Evolutionary conservation across 129 eudicot species (phyloP).

Genomic region (Mikania micrantha): DNA sequence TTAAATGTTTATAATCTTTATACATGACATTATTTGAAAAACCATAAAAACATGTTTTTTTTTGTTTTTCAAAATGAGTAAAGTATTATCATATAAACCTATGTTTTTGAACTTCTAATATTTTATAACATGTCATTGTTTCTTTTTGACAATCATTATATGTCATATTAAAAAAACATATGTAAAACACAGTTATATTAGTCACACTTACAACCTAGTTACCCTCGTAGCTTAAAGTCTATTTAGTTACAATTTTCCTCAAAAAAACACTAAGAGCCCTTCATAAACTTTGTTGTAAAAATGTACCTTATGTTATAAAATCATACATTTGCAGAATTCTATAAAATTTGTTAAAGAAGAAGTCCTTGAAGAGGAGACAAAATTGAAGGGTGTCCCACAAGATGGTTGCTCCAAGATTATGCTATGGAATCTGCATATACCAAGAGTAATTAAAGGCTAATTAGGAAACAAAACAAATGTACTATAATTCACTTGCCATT

Average conservation of each 20-base stretch:
- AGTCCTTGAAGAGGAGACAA: conserved; percentile 80
- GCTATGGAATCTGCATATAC: conserved; percentile 67
- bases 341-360: conserved; percentile 76
- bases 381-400: conserved; percentile 63
- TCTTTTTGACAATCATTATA: too few relatives aligned
- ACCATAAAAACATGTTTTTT: too few relatives aligned
- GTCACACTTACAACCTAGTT: too few relatives aligned
- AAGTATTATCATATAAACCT: too few relatives aligned
- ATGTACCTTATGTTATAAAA: background rate
- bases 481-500: background rate
- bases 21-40: too few relatives aligned
- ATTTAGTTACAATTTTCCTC: background rate
- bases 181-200: too few relatives aligned
- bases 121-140: too few relatives aligned
- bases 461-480: conserved; percentile 7
- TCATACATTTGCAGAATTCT: conserved; percentile 46
- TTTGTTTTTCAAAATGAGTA: too few relatives aligned
- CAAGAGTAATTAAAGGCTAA: conserved; percentile 20
- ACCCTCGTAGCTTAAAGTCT: background rate
- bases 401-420: conserved; percentile 71
- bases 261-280: background rate
- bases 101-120: too few relatives aligned
- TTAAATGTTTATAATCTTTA: too few relatives aligned
- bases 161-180: too few relatives aligned
- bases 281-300: background rate